Evolutionary conservation across 805 yeast genomes (phyloP), one percentile per base, ranked within the genome.

Genomic region (Suhomyces xylopsoci): DNA sequence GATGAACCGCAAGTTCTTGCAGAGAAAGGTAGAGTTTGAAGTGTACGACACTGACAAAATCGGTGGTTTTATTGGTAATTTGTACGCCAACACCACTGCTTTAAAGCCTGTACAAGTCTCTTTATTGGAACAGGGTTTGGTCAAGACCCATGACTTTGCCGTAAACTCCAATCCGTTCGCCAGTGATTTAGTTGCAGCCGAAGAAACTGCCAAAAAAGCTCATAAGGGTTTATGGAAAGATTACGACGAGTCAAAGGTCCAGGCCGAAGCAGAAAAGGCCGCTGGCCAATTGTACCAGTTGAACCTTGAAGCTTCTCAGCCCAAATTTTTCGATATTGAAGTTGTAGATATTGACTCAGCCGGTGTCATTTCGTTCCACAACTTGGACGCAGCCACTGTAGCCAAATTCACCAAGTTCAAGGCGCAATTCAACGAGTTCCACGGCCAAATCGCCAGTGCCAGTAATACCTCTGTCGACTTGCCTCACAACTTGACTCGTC

Each of bases 1-100:
- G 62, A 78, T 84, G 54, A 76, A 74, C 60, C 78, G 77, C 55
- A 79, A 80, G 55, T 76, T 80, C 49, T 74, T 82, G 65, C 97
- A 90, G 71, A 81, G 90, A 63, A 89, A 84, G 55, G 88, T 90
- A 43, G 83, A 81, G 57, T 72, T 90, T 57, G 86, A 85, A 50
- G 79, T 90, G 19, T 81, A 81, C 58, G 85, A 81, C 52, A 80
- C 81, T 49, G 97, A 90, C 65, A 87, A 84, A 63, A 76, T 85
- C 51, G 96, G 96, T 53, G 89, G 88, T 0, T 90, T 90, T 62
- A 82, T 88, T 62, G 94, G 96, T 46, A 82, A 84, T 61, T 61
- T 88, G 49, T 87, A 72, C 63, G 62, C 82, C 9, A 80, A 79
- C 12, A 77, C 82, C 2, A 75, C 74, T 45, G 72, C 74, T 28